These are phyloP conservation scores for Penicillium olsonii DNA, from an alignment of 2,329 filamentous ascomycete species.

Conservation along the genomic window DNA sequence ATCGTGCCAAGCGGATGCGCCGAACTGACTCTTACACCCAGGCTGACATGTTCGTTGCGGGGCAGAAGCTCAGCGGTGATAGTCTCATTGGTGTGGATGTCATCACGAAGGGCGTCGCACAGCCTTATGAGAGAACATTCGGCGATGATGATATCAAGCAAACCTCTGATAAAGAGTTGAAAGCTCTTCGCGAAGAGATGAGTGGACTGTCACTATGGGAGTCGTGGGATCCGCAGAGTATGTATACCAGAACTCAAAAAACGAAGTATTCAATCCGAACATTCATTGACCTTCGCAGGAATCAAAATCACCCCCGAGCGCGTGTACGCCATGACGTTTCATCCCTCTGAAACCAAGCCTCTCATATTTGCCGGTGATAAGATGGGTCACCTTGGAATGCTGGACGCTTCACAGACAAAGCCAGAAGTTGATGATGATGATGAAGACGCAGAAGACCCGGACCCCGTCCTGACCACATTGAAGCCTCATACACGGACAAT, in stretches of 20 bases:
- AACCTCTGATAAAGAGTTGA: constrained; percentile 74
- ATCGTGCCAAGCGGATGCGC: constrained; percentile 63
- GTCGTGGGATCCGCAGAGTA: constrained; percentile 77
- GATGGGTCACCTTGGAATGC: constrained; percentile 83
- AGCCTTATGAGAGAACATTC: constrained; percentile 83
- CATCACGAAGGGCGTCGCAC: constrained; percentile 64
- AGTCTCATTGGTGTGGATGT: constrained; percentile 66
- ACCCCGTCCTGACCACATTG: constrained; percentile 82
- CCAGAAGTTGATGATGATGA: constrained; percentile 67
- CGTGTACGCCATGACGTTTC: constrained; percentile 83
- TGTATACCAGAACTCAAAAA: constrained; percentile 24
- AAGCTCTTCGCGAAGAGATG: constrained; percentile 74
- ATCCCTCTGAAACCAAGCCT: constrained; percentile 82
- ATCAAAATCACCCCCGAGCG: constrained; percentile 90
- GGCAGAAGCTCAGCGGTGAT: constrained; percentile 68
- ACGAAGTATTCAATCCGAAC: background rate
- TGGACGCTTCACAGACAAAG: constrained; percentile 66
- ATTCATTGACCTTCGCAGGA: constrained; percentile 50
- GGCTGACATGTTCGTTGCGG: constrained; percentile 75
- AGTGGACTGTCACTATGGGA: constrained; percentile 77
- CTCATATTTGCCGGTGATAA: constrained; percentile 95
- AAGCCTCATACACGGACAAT: constrained; percentile 91
- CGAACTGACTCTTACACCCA: constrained; percentile 71
- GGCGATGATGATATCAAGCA: constrained; percentile 78
- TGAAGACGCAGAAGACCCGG: constrained; percentile 63